Evolutionary conservation across 1,139 yeast genomes (phyloP), one percentile per base, ranked within the genome.

Genomic region (Diutina sp.): DNA sequence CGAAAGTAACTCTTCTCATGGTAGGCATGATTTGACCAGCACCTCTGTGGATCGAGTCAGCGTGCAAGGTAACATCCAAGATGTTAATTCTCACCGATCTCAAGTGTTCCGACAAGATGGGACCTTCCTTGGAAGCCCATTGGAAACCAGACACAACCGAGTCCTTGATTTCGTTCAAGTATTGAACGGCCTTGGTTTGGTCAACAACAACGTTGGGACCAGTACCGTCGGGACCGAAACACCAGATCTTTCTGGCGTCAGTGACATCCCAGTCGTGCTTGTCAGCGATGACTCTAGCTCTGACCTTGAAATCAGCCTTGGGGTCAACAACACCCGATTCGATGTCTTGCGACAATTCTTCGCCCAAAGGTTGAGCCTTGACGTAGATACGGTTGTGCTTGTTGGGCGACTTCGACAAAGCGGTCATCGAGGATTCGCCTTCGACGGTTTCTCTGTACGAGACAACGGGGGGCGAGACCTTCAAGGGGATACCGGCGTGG

Each of bases 1-100:
- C 99, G 82, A 89, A 93, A 66, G 98, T 90, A 70, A 85, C 98
- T 85, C 99, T 93, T 87, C 98, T 90, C 97, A 93, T 91, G 80
- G 99, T 93, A 80, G 98, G 98, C 80, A 93, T 90, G 78, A 93
- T 86, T 85, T 93, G 99, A 82, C 99, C 99, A 82, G 96, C 97
- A 85, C 99, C 99, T 88, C 99, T 90, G 89, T 93, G 99, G 81
- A 93, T 93, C 79, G 99, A 97, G 88, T 93, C 99, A 76, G 99
- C 96, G 80, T 93, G 99, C 79, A 93, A 85, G 69, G 97, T 91
- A 74, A 93, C 99, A 87, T 93, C 99, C 81, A 93, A 85, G 74
- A 93, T 87, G 96, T 93, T 93, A 78, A 90, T 82, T 83, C 99
- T 90, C 72, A 90, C 84, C 71, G 96, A 87, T 85, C 99, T 91